Conservation (phyloP, 345 rosid species). For the Geranium rotundifolium region DNA sequence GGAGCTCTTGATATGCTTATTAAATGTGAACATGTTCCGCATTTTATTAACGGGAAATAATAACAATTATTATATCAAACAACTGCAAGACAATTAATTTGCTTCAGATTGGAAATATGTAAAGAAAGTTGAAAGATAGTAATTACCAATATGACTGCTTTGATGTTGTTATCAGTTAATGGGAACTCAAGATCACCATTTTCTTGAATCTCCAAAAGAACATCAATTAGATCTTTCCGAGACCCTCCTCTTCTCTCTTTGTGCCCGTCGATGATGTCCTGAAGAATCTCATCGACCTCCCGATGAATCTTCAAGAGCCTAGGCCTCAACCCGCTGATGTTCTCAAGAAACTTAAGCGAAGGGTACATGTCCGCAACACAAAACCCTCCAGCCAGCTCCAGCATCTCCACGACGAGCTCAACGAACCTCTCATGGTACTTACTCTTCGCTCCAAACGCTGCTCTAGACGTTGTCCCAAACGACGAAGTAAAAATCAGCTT, state of each 20-base stretch:
- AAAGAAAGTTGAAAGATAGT: too few relatives aligned
- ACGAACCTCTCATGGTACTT: constrained; percentile 17
- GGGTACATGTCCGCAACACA: constrained; percentile 20
- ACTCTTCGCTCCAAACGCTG: constrained; percentile 17
- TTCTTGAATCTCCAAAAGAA: constrained; percentile 6
- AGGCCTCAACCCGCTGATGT: constrained; percentile 10
- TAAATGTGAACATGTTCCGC: too few relatives aligned
- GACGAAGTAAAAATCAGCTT: constrained; percentile 3
- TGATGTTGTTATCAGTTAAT: constrained; percentile 14
- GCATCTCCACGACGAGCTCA: neutral
- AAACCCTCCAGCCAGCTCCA: constrained; percentile 12
- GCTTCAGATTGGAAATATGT: too few relatives aligned
- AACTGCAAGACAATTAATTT: too few relatives aligned
- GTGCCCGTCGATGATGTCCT: constrained; percentile 21
- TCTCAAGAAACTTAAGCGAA: constrained; percentile 13
- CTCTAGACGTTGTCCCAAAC: constrained; percentile 11
- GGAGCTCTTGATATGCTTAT: too few relatives aligned
- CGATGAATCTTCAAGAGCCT: constrained; percentile 13
- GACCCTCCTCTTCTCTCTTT: neutral
- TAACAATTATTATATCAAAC: too few relatives aligned
- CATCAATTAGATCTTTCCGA: constrained; percentile 15
- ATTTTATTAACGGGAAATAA: too few relatives aligned
- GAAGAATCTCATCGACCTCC: constrained; percentile 15
- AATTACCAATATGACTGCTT: constrained; percentile 24
- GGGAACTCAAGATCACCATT: constrained; percentile 4